Base-by-base conservation (phyloP, 345 rosid genomes). In the Boechera stricta region DNA sequence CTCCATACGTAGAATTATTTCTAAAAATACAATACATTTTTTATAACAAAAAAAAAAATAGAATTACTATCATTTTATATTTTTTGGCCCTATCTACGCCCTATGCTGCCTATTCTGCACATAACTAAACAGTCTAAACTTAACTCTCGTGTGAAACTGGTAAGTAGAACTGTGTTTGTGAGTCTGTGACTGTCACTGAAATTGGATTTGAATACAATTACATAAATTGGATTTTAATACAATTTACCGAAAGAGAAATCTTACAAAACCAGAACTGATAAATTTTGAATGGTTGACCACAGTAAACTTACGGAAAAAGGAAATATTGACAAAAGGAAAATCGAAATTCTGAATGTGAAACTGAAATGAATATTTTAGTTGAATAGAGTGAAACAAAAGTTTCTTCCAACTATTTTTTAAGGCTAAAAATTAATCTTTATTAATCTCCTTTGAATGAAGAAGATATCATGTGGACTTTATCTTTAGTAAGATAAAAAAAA, bases 1-100 rank as follows among this genome's bases (percentile, higher is more conserved):
- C 69, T 56, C 57, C 57, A 76, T 69, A 42, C 49, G 31, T 44
- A 2, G 6, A 62, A 61, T 24, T 44, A 13, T 60, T 49, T 76
- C 1, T 53, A 8, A 51, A 21, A 47, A n/a, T 48, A 47, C 8
- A 16, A 48, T 48, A 2, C 21, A 48, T 6, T 48, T 2, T 1
- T 15, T 2, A 6, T 13, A 5, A 45, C 28, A 45, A 0, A 26
- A 32, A 36, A 55, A 16, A 15, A 62, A 64, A 15, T 1, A 48
- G 10, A 9, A 18, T 0, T 38, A 13, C 15, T 10, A 3, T 60
- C 55, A 55, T 65, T 44, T 51, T 56, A 24, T 13, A 24, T 33
- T 32, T 62, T 21, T 39, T 51, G 75, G 64, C 64, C 49, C 41
- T 32, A 68, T 52, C 31, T 49, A 29, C 61, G 8, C 47, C 21